Evolutionary conservation across 1,284 basidiomycete species (phyloP).

Genomic region (Rugosomyces carneus): DNA sequence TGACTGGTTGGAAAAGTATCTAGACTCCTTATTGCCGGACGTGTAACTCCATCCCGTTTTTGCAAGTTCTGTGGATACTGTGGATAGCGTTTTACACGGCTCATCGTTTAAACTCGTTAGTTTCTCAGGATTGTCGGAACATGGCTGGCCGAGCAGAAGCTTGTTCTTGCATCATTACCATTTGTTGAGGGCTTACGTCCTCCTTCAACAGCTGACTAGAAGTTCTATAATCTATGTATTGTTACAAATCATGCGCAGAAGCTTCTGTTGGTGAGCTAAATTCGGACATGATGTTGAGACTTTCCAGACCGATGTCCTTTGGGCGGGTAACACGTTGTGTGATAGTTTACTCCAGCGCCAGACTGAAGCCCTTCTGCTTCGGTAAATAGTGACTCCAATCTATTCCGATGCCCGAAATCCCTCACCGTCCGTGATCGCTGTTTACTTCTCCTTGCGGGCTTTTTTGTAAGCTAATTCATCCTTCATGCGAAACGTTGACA

Average conservation of each 20-base stretch:
- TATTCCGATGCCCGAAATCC: slow-evolving; percentile 4
- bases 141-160: background rate
- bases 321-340: background rate
- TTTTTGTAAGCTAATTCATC: background rate
- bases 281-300: background rate
- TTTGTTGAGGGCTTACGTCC: background rate
- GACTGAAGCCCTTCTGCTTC: background rate
- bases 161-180: slow-evolving; percentile 1
- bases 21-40: background rate
- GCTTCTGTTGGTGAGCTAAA: background rate
- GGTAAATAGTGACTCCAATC: background rate
- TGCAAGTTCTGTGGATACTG: background rate
- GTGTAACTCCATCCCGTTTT: background rate
- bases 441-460: background rate
- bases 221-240: background rate
- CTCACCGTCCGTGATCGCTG: background rate
- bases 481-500: background rate
- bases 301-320: background rate
- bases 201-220: background rate
- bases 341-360: background rate
- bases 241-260: background rate
- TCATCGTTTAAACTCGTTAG: slow-evolving; percentile 1
- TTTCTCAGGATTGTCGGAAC: slow-evolving; percentile 2
- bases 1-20: background rate
- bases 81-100: background rate